Evolutionary conservation across 306 rosid genomes (phyloP), one percentile per base, ranked within the genome.

Genomic region (Casuarina glauca): DNA sequence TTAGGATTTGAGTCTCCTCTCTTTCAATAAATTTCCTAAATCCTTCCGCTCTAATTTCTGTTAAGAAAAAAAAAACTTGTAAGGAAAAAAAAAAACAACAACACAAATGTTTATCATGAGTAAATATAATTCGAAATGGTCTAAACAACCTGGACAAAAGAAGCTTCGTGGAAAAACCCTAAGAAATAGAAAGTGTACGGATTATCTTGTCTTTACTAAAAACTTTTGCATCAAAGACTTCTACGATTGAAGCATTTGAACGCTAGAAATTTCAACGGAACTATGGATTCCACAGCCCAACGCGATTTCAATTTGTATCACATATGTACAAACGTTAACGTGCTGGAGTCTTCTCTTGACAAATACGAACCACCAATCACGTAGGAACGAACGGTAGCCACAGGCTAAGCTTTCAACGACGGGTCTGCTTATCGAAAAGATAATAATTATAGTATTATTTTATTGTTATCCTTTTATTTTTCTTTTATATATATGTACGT

Each of bases 81-180:
- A 26, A 26, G 32, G 32, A 26, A 26, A 26, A 26, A 26, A 26
- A 26, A 26, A 26, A 26, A 26, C 32, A 26, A 26, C 32, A 26
- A 26, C 32, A 26, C 32, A 26, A 26, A 26, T 26, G 32, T 26
- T 26, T 26, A 26, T 26, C 32, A 26, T 26, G 32, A 26, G 32
- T 26, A 26, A 26, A 26, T 26, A 19, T n/a, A 61, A 61, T 4
- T 39, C 49, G 35, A 46, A 58, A 13, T 48, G 12, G 52, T 62
- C 50, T 54, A 72, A 13, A 42, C 39, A 71, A 61, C 72, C 9
- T 61, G 64, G 43, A 53, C 73, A 11, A 16, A 1, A 26, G 68
- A 79, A 72, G 72, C 73, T 79, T 79, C 82, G 50, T 49, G 48
- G 68, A 51, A 79, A 4, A 26, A 20, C 43, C 12, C 0, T 32